Evolutionary conservation across 2,329 filamentous ascomycete species (phyloP), one percentile per base, ranked within the genome.

Genomic region (Hirsutella rhossiliensis): DNA sequence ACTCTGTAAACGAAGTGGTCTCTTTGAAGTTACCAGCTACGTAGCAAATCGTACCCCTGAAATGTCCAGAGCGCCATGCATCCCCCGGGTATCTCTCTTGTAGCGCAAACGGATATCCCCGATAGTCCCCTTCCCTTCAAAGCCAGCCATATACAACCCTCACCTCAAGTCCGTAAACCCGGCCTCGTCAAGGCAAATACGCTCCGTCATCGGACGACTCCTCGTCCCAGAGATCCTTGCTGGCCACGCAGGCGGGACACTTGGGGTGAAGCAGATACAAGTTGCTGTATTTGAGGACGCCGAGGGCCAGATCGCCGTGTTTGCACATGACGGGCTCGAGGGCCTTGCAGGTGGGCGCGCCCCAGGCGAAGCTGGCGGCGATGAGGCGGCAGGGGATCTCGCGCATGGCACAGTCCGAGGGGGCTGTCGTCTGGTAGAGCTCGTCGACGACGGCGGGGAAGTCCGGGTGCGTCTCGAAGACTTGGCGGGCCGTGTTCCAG

Each of bases 391-490:
- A 52, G 6, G 54, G 43, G 28, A 51, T 47, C 13, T 52, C 47
- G 6, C 50, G 50, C 45, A 59, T 48, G 17, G 43, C 41, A 5
- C 42, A 18, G 43, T 60, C 55, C 0, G 41, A 32, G 4, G 43
- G 38, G 2, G 44, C 43, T 2, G 54, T 53, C 12, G 31, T 49
- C 9, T 23, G 19, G 41, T 55, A 60, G 11, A 59, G 41, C 48
- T 59, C 54, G 38, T 56, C 51, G 2, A 56, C 43, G 3, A 52
- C 47, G 30, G 43, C 45, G 11, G 53, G 48, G 37, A 60, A 57
- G 13, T 45, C 46, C 1, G 54, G 43, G 7, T 34, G 29, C 1
- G 30, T 23, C 19, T 17, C 27, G 34, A 42, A 52, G 11, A 41
- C 38, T 18, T 45, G 32, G 43, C 54, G 44, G 2, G 47, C 54